These are phyloP conservation scores for Podospora bellae-mahoneyi DNA, from an alignment of 495 filamentous ascomycete species.

Conservation along the genomic window DNA sequence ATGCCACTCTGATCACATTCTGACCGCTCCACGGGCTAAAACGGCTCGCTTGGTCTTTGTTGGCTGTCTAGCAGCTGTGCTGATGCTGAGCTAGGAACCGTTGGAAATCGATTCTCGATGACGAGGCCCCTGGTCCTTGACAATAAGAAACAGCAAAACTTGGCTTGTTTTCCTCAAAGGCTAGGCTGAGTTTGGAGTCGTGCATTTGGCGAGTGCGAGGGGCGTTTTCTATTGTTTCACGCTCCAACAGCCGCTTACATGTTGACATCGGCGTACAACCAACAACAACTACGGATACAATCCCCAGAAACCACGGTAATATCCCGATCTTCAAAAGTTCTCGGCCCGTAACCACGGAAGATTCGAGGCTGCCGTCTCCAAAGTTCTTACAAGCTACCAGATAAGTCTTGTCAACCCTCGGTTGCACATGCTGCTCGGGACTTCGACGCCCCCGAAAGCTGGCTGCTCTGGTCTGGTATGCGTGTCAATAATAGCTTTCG, in stretches of 20 bases:
- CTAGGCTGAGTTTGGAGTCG: neutral
- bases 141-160: neutral
- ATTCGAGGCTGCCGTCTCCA: neutral
- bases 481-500: constrained; percentile 28
- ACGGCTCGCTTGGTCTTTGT: neutral
- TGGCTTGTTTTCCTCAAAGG: neutral
- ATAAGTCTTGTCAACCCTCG: constrained; percentile 2
- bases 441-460: constrained; percentile 14
- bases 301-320: neutral
- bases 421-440: constrained; percentile 19
- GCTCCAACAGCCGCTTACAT: neutral
- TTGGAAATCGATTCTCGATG: neutral
- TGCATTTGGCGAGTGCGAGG: neutral
- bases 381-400: neutral
- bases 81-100: neutral
- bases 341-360: constrained; percentile 6
- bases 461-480: constrained; percentile 13
- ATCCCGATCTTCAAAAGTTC: neutral
- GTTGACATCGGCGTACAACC: neutral
- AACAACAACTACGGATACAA: neutral
- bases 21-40: neutral
- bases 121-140: neutral
- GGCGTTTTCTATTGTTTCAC: neutral
- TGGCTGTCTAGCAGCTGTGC: neutral
- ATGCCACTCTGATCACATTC: constrained; percentile 13